Evolutionary conservation across 2,329 filamentous ascomycete genomes (phyloP).

Genomic region (Aspergillus sojae): DNA sequence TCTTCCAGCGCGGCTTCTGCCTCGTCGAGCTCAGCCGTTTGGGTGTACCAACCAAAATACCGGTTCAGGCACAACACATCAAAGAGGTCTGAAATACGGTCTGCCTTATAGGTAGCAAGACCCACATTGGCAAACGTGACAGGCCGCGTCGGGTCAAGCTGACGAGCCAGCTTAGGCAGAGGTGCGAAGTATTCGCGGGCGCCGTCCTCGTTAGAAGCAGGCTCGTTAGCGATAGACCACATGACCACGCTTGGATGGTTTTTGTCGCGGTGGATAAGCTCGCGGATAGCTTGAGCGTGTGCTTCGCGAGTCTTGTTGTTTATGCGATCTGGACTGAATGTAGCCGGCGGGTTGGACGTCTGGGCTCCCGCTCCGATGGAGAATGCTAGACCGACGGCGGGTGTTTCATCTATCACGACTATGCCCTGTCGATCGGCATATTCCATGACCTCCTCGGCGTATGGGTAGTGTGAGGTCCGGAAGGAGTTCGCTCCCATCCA

Average conservation of each 20-base stretch:
- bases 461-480: not conserved
- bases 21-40: not conserved
- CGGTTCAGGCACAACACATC: not conserved
- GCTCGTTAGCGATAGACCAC: not conserved
- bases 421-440: not conserved
- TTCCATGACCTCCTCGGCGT: not conserved
- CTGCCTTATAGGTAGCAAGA: not conserved
- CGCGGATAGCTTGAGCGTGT: not conserved
- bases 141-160: not conserved
- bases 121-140: not conserved
- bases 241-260: not conserved
- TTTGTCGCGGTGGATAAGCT: not conserved
- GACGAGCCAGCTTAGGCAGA: not conserved
- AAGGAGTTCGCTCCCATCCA: not conserved
- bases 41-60: not conserved
- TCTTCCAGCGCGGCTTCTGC: not conserved
- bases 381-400: not conserved
- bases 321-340: not conserved
- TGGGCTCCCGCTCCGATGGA: not conserved
- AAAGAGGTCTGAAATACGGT: not conserved
- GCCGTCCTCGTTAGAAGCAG: not conserved
- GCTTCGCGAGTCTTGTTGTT: not conserved
- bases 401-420: not conserved
- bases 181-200: not conserved
- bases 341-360: not conserved